phyloP scores from a whole-genome alignment of 306 rosid genomes.

The Fragaria iinumae region DNA sequence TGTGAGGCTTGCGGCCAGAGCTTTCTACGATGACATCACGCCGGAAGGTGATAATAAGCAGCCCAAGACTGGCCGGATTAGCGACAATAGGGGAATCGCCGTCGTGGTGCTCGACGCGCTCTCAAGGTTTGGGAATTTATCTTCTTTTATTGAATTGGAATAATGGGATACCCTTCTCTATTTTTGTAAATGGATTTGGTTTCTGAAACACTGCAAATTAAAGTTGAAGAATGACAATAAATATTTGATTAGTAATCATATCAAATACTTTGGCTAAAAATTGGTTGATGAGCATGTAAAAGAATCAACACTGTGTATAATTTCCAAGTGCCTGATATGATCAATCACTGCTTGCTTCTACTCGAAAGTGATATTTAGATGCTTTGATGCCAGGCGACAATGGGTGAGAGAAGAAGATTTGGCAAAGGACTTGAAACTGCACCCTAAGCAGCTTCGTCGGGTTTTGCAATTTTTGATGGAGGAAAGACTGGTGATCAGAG shows the following conservation, averaged over 20 bases:
- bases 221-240: too few relatives aligned
- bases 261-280: background rate
- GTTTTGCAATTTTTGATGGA: constrained; percentile 77
- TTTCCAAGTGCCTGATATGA: too few relatives aligned
- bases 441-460: constrained; percentile 83
- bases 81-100: constrained; percentile 89
- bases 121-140: constrained; percentile 51
- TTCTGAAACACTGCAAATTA: background rate
- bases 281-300: too few relatives aligned
- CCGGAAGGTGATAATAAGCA: constrained; percentile 77
- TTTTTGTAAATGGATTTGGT: background rate
- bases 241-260: too few relatives aligned
- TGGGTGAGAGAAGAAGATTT: constrained; percentile 97
- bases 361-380: background rate
- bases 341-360: constrained; percentile 4
- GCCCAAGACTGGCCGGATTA: constrained; percentile 64
- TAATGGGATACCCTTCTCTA: background rate
- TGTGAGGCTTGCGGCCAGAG: constrained; percentile 87
- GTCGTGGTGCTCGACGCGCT: constrained; percentile 95
- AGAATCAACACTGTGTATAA: too few relatives aligned
- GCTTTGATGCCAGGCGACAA: constrained; percentile 60
- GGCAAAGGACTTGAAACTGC: constrained; percentile 92
- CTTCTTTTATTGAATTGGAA: constrained; percentile 10
- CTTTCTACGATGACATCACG: constrained; percentile 84
- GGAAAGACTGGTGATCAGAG: constrained; percentile 82